Evolutionary conservation across 2,329 filamentous ascomycete genomes (phyloP), one percentile per base, ranked within the genome.

Genomic region (Herpotrichia juniperi): DNA sequence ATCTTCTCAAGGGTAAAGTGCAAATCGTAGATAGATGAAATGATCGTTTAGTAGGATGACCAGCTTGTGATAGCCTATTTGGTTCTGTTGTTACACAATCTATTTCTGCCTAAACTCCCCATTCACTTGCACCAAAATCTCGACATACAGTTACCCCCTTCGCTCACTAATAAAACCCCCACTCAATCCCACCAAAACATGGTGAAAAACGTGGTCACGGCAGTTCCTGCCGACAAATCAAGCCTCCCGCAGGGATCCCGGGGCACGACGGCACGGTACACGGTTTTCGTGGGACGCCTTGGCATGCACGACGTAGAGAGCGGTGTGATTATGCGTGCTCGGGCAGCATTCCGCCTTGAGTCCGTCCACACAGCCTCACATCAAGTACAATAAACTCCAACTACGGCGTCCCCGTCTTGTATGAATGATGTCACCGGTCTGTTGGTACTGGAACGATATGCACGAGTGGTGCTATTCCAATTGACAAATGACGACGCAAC

Each of bases 321-420:
- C 48, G 48, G 48, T 50, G 48, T 50, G 48, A 50, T 45, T 50
- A 44, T 50, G 48, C 48, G 45, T n/a, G 17, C 6, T 17, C 48
- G 48, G 40, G 37, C 37, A 40, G 48, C 48, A 50, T 42, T 19
- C 37, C 25, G 24, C 10, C 43, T 16, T 30, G 16, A n/a, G 24
- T 30, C 21, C 34, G 16, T 31, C 37, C 19, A 40, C 9, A 39
- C 34, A 9, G 34, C 45, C 10, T 17, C 22, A 25, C n/a, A 11
- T 25, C 28, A 46, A n/a, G 28, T 31, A 32, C 24, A 32, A 46
- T 30, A 31, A 46, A 28, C 4, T 46, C 43, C 31, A 46, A 44
- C 42, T 25, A 44, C 25, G n/a, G 25, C 37, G 21, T 14, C 19
- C 19, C 16, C 17, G 34, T 9, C 3, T 22, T 39, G 14, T 19